These are phyloP conservation scores for Teratosphaeria zuluensis DNA, from an alignment of 2,329 filamentous ascomycete genomes.

Conservation along the genomic window DNA sequence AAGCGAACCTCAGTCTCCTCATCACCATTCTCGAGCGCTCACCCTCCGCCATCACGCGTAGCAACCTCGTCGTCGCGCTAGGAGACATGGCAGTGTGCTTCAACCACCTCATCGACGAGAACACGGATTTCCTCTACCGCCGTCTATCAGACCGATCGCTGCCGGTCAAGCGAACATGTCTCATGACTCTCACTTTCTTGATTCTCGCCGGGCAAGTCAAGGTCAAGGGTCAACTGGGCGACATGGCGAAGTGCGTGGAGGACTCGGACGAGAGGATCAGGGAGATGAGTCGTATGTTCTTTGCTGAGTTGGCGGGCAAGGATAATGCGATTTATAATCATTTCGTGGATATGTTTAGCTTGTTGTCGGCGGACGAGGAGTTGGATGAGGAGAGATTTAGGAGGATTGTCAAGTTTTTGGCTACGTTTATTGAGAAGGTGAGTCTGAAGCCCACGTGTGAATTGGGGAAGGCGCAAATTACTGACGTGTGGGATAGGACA, in stretches of 20 bases:
- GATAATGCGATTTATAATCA: slow-evolving; percentile 99
- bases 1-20: slow-evolving; percentile 79
- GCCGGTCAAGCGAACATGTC: slow-evolving; percentile 89
- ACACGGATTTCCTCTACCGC: slow-evolving; percentile 95
- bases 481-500: slow-evolving; percentile 55
- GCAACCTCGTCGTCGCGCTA: slow-evolving; percentile 91
- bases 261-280: slow-evolving; percentile 91
- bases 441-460: too few relatives aligned
- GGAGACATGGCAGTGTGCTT: slow-evolving; percentile 99
- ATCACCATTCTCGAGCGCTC: slow-evolving; percentile 98
- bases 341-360: slow-evolving; percentile 97
- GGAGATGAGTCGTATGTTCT: slow-evolving; percentile 95
- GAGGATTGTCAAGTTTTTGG: slow-evolving; percentile 81
- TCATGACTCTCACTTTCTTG: slow-evolving; percentile 97
- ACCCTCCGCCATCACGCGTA: slow-evolving; percentile 81
- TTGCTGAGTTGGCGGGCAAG: slow-evolving; percentile 92
- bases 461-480: too few relatives aligned
- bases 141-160: slow-evolving; percentile 79
- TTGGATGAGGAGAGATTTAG: slow-evolving; percentile 79
- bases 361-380: slow-evolving; percentile 71
- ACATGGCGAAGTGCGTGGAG: slow-evolving; percentile 98
- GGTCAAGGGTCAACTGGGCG: slow-evolving; percentile 94
- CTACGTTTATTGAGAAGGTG: slow-evolving; percentile 97
- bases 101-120: slow-evolving; percentile 98
- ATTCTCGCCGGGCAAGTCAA: slow-evolving; percentile 97